Conservation (phyloP, 495 filamentous ascomycete genomes). For the Aspergillus sclerotioniger region DNA sequence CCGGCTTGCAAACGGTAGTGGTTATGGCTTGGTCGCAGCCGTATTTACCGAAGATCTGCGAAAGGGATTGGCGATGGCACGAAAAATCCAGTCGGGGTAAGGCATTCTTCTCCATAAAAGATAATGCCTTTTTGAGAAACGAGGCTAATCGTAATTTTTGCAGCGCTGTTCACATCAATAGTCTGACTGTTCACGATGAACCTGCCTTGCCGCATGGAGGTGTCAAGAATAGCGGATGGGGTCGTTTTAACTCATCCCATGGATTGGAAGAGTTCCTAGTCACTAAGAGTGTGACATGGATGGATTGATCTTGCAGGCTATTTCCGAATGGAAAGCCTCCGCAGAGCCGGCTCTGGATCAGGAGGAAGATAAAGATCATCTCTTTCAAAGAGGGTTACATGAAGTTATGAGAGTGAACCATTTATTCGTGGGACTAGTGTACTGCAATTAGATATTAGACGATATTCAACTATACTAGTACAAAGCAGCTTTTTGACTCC, state of each 20-base stretch:
- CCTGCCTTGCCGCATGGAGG: slow-evolving; percentile 76
- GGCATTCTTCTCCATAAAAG: slow-evolving; percentile 10
- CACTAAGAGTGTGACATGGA: slow-evolving; percentile 80
- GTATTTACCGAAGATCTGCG: slow-evolving; percentile 48
- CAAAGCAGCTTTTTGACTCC: no score
- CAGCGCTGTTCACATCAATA: slow-evolving; percentile 81
- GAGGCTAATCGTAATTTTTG: not conserved
- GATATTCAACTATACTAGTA: no score
- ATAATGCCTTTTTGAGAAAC: not conserved
- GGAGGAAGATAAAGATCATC: no score
- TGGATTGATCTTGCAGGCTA: slow-evolving; percentile 27
- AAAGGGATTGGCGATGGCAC: slow-evolving; percentile 43
- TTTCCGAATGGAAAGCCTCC: not conserved
- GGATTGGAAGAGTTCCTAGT: slow-evolving; percentile 73
- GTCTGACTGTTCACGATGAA: slow-evolving; percentile 86
- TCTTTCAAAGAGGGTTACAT: no score
- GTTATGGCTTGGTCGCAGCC: slow-evolving; percentile 47
- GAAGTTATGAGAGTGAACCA: no score
- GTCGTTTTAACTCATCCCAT: slow-evolving; percentile 56
- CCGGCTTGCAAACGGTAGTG: slow-evolving; percentile 45
- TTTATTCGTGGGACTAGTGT: no score
- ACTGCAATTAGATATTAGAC: no score
- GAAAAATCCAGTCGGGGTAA: slow-evolving; percentile 46
- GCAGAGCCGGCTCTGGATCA: no score
- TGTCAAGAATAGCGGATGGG: slow-evolving; percentile 80